Conservation (phyloP, 129 eudicot genomes). For the Ambrosia trifida region DNA sequence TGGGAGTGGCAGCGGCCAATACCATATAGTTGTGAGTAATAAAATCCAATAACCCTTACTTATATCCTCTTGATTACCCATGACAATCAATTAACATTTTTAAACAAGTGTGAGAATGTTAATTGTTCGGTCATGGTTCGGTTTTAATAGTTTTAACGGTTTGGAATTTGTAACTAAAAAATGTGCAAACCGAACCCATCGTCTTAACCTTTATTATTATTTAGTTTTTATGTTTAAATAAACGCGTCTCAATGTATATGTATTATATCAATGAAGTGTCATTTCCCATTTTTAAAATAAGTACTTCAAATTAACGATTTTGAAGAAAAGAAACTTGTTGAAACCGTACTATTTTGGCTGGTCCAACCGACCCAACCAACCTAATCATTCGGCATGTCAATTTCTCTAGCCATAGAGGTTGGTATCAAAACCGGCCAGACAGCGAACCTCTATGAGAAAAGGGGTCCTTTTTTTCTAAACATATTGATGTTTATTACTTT, state of each 20-base stretch:
- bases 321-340: no score
- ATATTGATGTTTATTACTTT: not conserved
- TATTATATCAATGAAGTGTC: not conserved
- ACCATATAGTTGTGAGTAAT: no score
- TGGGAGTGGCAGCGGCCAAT: no score
- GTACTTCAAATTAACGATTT: no score
- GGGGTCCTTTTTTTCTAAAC: no score
- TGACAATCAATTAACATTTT: not conserved
- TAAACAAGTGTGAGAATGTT: not conserved
- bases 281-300: no score
- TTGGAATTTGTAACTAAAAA: not conserved
- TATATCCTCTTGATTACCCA: not conserved
- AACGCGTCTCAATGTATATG: not conserved
- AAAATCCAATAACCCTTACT: no score
- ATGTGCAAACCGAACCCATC: no score
- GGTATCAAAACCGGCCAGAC: not conserved
- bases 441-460: no score
- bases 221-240: no score
- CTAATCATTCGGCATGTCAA: not conserved
- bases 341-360: not conserved
- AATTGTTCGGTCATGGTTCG: not conserved
- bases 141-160: not conserved
- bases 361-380: not conserved
- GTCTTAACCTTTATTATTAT: no score
- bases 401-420: not conserved